Base-by-base conservation (phyloP, 2,329 filamentous ascomycete genomes). In the Bipolaris gigantea region DNA sequence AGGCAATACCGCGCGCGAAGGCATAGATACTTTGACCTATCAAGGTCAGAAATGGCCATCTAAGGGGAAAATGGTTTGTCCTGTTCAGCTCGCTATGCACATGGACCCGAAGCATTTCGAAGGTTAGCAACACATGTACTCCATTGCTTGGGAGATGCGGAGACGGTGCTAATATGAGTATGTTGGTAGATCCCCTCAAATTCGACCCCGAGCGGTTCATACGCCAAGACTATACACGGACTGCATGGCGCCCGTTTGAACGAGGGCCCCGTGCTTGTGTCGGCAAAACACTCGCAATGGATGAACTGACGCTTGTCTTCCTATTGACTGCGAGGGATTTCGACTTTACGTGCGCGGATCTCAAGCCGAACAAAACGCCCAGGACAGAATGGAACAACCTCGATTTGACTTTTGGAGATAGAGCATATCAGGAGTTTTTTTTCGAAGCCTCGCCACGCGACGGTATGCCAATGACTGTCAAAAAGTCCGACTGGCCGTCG, bases 241-340 rank as follows among this genome's bases (percentile, higher is more conserved):
- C 78, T 50, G 81, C 81, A 0, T 86, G 77, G 76, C 76, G 82
- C 8, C 75, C 80, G 0, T 86, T 86, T 64, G 81, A 82, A 59
- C 75, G 78, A 50, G 83, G 84, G 0, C 75, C 78, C 2, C 69
- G 83, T 11, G 81, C 80, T 47, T 87, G 83, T 61, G 77, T 85
- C n/a, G 83, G 82, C 1, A 81, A 84, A 65, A 79, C 81, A 57
- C 72, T 85, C 40, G 83, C 79, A 0, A 77, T 80, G 69, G 71
- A 82, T 15, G 83, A 85, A 67, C 63, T 81, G 19, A 79, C 78
- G 57, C 71, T 81, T 54, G 73, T 81, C 6, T 67, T 85, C 25
- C 78, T 79, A 3, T 77, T 82, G 65, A 79, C 78, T 0, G 64
- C 79, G 11, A 65, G 81, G 44, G 77, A 78, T 16, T 81, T 83